Percentiles rank a stretch among this genome's conserved stretches.
Conservation (phyloP, 208 protist species). For the Acanthamoeba divionensis region DNA sequence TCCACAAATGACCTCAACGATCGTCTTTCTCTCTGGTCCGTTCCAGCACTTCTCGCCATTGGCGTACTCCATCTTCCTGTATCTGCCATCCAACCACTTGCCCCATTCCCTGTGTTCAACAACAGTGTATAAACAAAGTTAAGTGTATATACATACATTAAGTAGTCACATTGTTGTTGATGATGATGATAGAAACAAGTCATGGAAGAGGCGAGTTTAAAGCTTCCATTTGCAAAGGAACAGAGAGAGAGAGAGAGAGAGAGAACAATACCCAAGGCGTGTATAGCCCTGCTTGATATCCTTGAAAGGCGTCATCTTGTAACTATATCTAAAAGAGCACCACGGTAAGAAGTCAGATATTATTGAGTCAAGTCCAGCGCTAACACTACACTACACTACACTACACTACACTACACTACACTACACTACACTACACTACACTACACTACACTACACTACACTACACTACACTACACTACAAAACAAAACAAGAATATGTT, state of each 20-base stretch:
- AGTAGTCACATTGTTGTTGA: too few relatives aligned
- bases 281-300: slow-evolving; percentile 22
- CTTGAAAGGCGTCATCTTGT: slow-evolving; percentile 44
- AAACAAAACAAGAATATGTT: not conserved
- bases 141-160: not conserved
- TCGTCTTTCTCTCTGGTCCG: slow-evolving; percentile 71
- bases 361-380: too few relatives aligned
- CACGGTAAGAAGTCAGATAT: too few relatives aligned
- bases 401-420: too few relatives aligned
- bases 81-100: not conserved
- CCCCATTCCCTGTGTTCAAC: not conserved
- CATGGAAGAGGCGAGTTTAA: too few relatives aligned
- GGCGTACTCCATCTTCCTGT: slow-evolving; percentile 61
- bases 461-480: not conserved
- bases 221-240: not conserved
- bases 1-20: slow-evolving; percentile 69
- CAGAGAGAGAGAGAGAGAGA: not conserved
- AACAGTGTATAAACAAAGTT: too few relatives aligned
- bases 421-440: too few relatives aligned
- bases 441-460: too few relatives aligned
- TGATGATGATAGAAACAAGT: too few relatives aligned
- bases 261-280: not conserved
- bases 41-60: slow-evolving; percentile 77
- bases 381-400: too few relatives aligned
- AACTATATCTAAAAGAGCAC: slow-evolving; percentile 31